A percentile compares a stretch with the other conserved stretches of the same genome.
These are phyloP conservation scores for Cladobotryum protrusum DNA, from an alignment of 2,329 filamentous ascomycete species.

Conservation along the genomic window DNA sequence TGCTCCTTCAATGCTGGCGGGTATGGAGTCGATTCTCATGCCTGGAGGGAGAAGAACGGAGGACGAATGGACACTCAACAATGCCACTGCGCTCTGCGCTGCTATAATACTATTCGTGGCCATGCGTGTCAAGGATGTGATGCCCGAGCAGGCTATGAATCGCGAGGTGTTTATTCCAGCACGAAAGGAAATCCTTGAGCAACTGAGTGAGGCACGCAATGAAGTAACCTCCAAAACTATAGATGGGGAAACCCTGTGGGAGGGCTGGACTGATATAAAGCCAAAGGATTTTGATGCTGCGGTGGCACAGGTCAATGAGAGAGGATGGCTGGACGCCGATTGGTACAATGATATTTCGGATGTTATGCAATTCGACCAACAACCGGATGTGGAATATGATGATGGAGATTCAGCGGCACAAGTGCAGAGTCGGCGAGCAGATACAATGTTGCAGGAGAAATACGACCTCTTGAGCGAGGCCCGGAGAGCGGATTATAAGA, in stretches of 20 bases:
- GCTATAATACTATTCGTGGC: constrained; percentile 56
- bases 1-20: constrained; percentile 67
- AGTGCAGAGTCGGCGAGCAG: constrained; percentile 42
- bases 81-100: constrained; percentile 50
- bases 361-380: constrained; percentile 32
- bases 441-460: constrained; percentile 70
- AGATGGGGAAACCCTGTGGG: constrained; percentile 46
- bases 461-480: constrained; percentile 65
- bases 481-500: constrained; percentile 52
- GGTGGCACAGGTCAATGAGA: constrained; percentile 50
- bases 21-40: constrained; percentile 53
- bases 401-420: constrained; percentile 23
- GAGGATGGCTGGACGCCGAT: constrained; percentile 53
- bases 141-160: constrained; percentile 33
- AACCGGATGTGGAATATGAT: constrained; percentile 28
- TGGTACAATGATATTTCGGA: constrained; percentile 59
- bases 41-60: constrained; percentile 38
- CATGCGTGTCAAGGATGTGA: constrained; percentile 39
- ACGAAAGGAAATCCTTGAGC: constrained; percentile 41
- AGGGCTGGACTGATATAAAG: constrained; percentile 44
- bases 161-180: constrained; percentile 38
- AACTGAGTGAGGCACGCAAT: constrained; percentile 35
- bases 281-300: constrained; percentile 55
- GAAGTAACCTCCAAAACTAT: constrained; percentile 32
- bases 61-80: constrained; percentile 43